phyloP scores from a whole-genome alignment of 2,329 filamentous ascomycete species.

The Ramularia endophylla region DNA sequence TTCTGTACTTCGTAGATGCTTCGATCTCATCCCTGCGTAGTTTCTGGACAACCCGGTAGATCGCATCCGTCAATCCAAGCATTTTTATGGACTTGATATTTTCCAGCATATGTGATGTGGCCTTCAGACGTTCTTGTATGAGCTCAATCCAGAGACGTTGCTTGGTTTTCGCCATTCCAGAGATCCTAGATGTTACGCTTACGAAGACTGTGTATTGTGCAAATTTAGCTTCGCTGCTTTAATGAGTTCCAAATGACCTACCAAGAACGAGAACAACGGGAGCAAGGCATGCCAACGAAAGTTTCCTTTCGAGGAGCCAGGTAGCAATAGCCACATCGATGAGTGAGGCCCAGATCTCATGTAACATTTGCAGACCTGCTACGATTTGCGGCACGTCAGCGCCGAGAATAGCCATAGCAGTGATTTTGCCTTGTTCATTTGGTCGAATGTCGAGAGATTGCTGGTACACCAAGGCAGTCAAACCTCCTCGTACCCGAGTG shows the following conservation, averaged over 20 bases:
- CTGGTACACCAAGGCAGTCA: not conserved
- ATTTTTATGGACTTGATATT: not conserved
- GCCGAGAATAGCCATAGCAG: not conserved
- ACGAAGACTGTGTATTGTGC: not conserved
- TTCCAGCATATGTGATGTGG: not conserved
- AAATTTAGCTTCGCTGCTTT: too few species aligned
- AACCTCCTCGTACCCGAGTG: not conserved
- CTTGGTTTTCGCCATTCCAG: not conserved
- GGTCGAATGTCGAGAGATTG: not conserved
- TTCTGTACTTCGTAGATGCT: not conserved
- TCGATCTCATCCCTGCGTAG: not conserved
- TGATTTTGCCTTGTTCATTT: not conserved
- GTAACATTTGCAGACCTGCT: not conserved
- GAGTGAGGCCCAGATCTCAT: not conserved
- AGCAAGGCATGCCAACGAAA: not conserved
- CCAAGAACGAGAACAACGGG: not conserved
- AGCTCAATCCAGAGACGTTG: not conserved
- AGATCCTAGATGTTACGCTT: not conserved
- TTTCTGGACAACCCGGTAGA: not conserved
- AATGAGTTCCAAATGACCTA: not conserved
- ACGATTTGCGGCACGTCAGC: not conserved
- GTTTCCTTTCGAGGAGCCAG: not conserved
- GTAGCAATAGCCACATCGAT: not conserved
- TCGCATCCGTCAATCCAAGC: not conserved
- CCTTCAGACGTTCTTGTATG: not conserved